Conservation (phyloP, 2,329 filamentous ascomycete genomes). For the Periconia sp. region DNA sequence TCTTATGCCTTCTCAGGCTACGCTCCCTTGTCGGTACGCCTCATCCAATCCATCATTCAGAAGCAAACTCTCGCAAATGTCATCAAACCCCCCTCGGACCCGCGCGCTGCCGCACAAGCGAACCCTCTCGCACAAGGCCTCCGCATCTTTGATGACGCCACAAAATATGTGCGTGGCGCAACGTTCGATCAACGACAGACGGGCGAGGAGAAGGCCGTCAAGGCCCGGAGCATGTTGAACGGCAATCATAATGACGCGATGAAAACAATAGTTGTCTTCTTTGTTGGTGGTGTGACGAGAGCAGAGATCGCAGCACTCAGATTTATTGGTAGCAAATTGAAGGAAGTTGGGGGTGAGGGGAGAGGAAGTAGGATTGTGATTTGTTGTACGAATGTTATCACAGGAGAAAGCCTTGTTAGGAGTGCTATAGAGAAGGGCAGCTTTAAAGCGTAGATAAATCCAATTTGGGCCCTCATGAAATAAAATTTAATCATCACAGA, state of each 20-base stretch:
- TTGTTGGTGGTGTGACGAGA: slow-evolving; percentile 94
- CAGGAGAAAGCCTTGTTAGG: slow-evolving; percentile 85
- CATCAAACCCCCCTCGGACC: slow-evolving; percentile 50
- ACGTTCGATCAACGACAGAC: slow-evolving; percentile 93
- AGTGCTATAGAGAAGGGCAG: slow-evolving; percentile 71
- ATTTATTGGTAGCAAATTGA: slow-evolving; percentile 76
- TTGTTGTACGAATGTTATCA: slow-evolving; percentile 89
- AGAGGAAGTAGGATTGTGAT: slow-evolving; percentile 80
- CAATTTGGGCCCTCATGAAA: too few species aligned
- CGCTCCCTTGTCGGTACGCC: slow-evolving; percentile 84
- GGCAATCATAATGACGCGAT: slow-evolving; percentile 57
- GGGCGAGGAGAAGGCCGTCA: slow-evolving; percentile 88
- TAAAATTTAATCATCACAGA: too few species aligned
- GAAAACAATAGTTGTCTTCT: slow-evolving; percentile 94
- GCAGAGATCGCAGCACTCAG: slow-evolving; percentile 93
- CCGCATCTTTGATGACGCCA: slow-evolving; percentile 89
- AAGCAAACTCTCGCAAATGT: slow-evolving; percentile 77
- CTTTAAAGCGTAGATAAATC: slow-evolving; percentile 19
- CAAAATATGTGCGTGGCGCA: slow-evolving; percentile 82
- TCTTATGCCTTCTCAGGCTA: slow-evolving; percentile 99
- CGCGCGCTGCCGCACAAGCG: slow-evolving; percentile 43
- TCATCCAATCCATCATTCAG: slow-evolving; percentile 90
- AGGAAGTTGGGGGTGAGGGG: slow-evolving; percentile 67
- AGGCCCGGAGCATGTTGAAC: slow-evolving; percentile 79
- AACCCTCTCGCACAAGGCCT: slow-evolving; percentile 73